These are phyloP conservation scores for Platanus orientalis DNA, from an alignment of 164 flowering plant genomes.

Conservation along the genomic window DNA sequence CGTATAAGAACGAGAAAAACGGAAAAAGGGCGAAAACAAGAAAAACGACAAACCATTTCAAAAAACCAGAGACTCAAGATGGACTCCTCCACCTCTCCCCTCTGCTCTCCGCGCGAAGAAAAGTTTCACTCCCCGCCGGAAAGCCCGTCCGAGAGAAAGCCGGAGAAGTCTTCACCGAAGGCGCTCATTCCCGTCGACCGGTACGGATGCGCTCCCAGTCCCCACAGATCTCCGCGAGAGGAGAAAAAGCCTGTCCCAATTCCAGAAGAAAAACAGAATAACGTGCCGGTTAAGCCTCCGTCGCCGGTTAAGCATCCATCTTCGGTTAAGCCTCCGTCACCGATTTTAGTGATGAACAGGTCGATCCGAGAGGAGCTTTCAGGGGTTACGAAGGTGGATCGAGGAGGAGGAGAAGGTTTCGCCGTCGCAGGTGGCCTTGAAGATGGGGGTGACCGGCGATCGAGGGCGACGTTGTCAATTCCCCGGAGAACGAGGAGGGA, in stretches of 20 bases:
- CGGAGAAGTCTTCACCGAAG: constrained; percentile 23
- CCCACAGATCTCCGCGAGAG: constrained; percentile 17
- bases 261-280: too few species aligned
- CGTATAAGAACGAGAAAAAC: not conserved
- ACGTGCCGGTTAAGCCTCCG: too few species aligned
- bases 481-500: constrained; percentile 38
- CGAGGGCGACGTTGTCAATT: constrained; percentile 28
- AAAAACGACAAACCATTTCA: not conserved
- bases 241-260: constrained; percentile 5
- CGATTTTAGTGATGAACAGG: constrained; percentile 25
- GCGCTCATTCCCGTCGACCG: constrained; percentile 29
- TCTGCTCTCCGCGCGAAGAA: constrained; percentile 15
- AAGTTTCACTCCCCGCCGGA: not conserved
- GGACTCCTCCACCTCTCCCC: constrained; percentile 36
- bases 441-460: constrained; percentile 28
- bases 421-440: constrained; percentile 13
- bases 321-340: constrained; percentile 11
- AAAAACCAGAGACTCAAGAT: not conserved
- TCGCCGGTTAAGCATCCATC: not conserved
- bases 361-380: constrained; percentile 9
- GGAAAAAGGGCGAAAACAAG: not conserved
- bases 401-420: constrained; percentile 9
- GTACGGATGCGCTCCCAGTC: constrained; percentile 11
- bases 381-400: constrained; percentile 17
- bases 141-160: constrained; percentile 23